Base-by-base conservation (phyloP, 108 stramenopile genomes). In the Cyclotella sp. region DNA sequence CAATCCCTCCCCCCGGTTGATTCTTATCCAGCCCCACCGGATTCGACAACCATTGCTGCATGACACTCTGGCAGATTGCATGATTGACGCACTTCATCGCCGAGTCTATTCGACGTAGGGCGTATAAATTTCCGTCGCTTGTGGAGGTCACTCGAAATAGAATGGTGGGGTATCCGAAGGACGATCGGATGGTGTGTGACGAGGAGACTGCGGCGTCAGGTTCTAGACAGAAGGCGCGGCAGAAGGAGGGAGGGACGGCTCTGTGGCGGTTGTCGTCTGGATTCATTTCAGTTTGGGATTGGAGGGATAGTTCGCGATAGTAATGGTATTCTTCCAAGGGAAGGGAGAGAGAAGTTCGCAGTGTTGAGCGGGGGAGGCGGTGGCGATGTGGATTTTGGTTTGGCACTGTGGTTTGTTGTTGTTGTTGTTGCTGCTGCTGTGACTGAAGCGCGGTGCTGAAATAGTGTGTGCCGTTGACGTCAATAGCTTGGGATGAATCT, bases 91-190 rank as follows among this genome's bases (percentile, higher is more conserved):
- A 82, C 63, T 90, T 77, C 22, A 96, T 61, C 15, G 60, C 92
- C 47, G 82, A 91, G 73, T 98, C 97, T 68, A 97, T 91, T 54
- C 97, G 84, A 19, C 97, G 84, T 13, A 97, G 76, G 26, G 84
- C 89, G 82, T 94, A 98, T 47, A 90, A 73, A 67, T 85, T 66
- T 0, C 96, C 96, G 69, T 91, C 91, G 9, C 90, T 83, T 12
- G 89, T 79, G 14, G 85, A 87, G 0, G 86, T 86, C 1, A 92
- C 93, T 39, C 89, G 84, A 42, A 91, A 94, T 6, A 84, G 67
- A 13, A 70, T 39, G 0, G 86, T 79, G 46, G 91, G 93, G 73
- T 94, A 92, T 27, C 93, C 93, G 79, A 94, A 94, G 1, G 91
- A 90, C 10, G 88, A 89, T 40, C 92, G 78, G 65, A 53, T 34